Evolutionary conservation across 805 yeast genomes (phyloP).

Genomic region (Starmerella davenportii): DNA sequence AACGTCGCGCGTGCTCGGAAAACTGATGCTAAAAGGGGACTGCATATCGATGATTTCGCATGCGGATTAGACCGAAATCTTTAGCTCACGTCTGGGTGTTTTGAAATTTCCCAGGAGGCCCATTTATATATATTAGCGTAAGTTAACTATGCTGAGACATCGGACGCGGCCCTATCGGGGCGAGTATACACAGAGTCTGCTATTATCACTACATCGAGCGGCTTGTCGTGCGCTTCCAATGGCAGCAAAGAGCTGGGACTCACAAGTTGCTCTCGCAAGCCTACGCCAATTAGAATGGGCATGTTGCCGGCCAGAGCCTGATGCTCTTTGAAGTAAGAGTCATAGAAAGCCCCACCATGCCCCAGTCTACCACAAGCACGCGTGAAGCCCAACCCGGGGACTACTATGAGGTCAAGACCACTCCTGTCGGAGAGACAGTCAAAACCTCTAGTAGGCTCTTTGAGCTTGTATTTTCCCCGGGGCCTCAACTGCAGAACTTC

Average conservation of each 20-base stretch:
- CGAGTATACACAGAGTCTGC: constrained; percentile 18
- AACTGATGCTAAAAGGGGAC: constrained; percentile 79
- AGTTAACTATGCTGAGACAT: too few relatives aligned
- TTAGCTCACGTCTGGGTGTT: not conserved
- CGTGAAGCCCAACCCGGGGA: constrained; percentile 79
- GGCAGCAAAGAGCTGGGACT: constrained; percentile 27
- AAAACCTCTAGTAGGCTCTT: constrained; percentile 40
- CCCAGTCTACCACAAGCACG: constrained; percentile 43
- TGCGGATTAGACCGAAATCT: not conserved
- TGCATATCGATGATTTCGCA: constrained; percentile 57
- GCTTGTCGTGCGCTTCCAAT: constrained; percentile 45
- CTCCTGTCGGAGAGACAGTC: constrained; percentile 16
- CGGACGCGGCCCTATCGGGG: too few relatives aligned
- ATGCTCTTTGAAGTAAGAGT: constrained; percentile 41
- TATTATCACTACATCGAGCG: constrained; percentile 37
- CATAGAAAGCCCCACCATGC: constrained; percentile 89
- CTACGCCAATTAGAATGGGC: constrained; percentile 36
- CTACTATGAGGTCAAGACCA: constrained; percentile 51
- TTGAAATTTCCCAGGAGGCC: too few relatives aligned
- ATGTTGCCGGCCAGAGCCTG: not conserved
- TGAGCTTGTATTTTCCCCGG: constrained; percentile 44
- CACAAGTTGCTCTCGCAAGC: constrained; percentile 46
- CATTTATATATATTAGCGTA: too few relatives aligned
- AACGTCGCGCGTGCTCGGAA: constrained; percentile 26
- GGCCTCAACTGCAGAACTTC: constrained; percentile 37